These are phyloP conservation scores for Apiotrichum veenhuisii DNA, from an alignment of 1,284 basidiomycete genomes.

Conservation along the genomic window DNA sequence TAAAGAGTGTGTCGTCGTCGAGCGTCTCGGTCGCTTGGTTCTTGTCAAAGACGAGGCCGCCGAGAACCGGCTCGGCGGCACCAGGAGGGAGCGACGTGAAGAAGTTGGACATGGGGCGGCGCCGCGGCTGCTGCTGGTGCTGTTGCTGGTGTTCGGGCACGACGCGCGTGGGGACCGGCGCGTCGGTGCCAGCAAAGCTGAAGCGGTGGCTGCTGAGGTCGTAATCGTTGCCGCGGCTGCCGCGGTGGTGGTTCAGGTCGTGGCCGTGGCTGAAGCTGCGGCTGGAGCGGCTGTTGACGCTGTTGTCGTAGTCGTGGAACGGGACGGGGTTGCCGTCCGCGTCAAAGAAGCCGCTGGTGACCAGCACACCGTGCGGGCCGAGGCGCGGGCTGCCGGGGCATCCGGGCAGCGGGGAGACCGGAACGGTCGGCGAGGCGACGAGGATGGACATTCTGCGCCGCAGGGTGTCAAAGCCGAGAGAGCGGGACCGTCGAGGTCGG, in stretches of 20 bases:
- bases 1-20: background rate
- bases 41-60: conserved; percentile 3
- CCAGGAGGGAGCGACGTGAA: conserved; percentile 12
- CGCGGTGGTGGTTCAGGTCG: too few relatives aligned
- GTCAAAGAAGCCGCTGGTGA: background rate
- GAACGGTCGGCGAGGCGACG: background rate
- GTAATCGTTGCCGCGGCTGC: too few relatives aligned
- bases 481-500: conserved; percentile 2
- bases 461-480: background rate
- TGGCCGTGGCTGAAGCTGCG: too few relatives aligned
- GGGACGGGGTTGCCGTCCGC: background rate
- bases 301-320: too few relatives aligned
- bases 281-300: too few relatives aligned
- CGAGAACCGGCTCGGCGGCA: conserved; percentile 11
- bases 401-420: background rate
- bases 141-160: background rate
- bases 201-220: too few relatives aligned
- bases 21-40: background rate
- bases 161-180: background rate
- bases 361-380: background rate
- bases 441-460: conserved; percentile 3
- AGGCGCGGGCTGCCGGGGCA: background rate
- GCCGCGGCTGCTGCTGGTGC: too few relatives aligned
- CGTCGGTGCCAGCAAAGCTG: background rate
- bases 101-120: conserved; percentile 4